Evolutionary conservation across 768 basidiomycete species (phyloP).

Genomic region (Lentinula guzmanii): DNA sequence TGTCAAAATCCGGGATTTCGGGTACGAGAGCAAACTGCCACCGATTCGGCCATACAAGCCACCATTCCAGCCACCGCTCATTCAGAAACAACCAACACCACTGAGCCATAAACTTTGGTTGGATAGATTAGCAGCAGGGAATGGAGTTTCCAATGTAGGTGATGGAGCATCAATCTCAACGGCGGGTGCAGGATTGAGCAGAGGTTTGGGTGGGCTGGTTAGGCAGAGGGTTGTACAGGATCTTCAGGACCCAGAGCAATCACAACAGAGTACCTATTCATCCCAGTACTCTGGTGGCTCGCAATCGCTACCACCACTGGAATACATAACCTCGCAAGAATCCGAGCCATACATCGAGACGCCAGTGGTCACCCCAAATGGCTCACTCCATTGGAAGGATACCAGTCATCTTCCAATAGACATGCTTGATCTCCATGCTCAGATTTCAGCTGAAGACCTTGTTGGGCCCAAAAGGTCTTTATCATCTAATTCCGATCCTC

Average conservation of each 20-base stretch:
- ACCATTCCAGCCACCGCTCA: conserved; percentile 38
- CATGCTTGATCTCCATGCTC: too few species aligned
- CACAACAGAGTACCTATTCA: neutral
- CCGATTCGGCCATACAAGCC: conserved; percentile 42
- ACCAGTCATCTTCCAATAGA: neutral
- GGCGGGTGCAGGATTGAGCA: neutral
- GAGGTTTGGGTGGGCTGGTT: conserved; percentile 2
- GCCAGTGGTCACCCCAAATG: conserved; percentile 49
- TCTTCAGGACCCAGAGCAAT: conserved; percentile 6
- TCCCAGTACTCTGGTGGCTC: conserved; percentile 7
- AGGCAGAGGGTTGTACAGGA: neutral
- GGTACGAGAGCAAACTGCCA: conserved; percentile 52
- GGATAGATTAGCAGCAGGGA: neutral
- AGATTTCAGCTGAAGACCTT: too few species aligned
- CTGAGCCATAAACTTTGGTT: neutral
- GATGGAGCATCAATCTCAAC: neutral
- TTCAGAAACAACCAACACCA: conserved; percentile 2
- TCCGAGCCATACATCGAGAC: conserved; percentile 42
- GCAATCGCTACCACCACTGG: conserved; percentile 18
- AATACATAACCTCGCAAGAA: conserved; percentile 34
- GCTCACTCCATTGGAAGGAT: conserved; percentile 12
- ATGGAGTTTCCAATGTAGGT: neutral
- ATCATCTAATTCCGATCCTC: neutral
- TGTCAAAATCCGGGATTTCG: conserved; percentile 47
- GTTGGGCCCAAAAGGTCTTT: too few species aligned